Conservation (phyloP, 208 protist genomes). For the Trichomonas gallinae region DNA sequence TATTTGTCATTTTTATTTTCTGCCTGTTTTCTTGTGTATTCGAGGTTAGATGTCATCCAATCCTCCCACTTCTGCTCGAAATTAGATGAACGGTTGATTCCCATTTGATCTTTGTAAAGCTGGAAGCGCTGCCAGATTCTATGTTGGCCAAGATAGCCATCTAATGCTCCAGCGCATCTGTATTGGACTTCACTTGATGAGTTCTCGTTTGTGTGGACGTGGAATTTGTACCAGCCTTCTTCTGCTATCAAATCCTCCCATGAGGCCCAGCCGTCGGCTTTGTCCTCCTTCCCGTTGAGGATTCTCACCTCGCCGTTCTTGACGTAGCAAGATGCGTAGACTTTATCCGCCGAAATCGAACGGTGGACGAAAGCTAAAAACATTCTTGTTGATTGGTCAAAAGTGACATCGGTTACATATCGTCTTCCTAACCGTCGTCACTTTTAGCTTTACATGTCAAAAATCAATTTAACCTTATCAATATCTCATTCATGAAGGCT, state of each 20-base stretch:
- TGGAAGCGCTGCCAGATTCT: background rate
- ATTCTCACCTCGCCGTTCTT: background rate
- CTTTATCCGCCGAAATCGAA: background rate
- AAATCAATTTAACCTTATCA: too few species aligned
- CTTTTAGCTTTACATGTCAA: background rate
- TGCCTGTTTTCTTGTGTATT: background rate
- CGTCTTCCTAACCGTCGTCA: background rate
- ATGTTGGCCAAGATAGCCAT: background rate
- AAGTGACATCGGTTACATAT: too few species aligned
- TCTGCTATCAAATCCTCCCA: background rate
- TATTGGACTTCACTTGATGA: background rate
- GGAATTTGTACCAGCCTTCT: background rate
- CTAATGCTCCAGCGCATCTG: background rate
- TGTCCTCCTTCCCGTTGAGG: background rate
- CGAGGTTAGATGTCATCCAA: background rate
- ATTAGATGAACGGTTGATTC: background rate
- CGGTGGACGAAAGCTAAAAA: background rate
- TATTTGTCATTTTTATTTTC: background rate
- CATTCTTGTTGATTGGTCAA: background rate
- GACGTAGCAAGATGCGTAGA: background rate
- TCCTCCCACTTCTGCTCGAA: background rate
- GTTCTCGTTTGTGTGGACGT: background rate
- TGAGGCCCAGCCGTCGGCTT: background rate
- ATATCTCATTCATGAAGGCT: too few species aligned
- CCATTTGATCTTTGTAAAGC: background rate